Base-by-base conservation (phyloP, 352 stramenopile species). In the Aphanomyces cochlioides region DNA sequence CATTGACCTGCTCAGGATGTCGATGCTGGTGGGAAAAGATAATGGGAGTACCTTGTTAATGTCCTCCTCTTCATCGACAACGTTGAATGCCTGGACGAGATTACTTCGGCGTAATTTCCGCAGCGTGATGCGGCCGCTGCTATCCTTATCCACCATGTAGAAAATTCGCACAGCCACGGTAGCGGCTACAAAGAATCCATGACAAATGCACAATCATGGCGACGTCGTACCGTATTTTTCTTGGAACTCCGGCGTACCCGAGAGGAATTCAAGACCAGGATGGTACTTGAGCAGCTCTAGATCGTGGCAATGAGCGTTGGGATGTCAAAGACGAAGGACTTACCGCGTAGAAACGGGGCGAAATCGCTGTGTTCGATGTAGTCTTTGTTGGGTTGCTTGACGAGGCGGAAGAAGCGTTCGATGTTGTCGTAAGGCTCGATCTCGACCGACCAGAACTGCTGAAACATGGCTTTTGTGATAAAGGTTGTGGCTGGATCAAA, bases 211-310 rank as follows among this genome's bases (percentile, higher is more conserved):
- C 19, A 3, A 40, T n/a, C 13, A 34, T 59, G 5, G 43, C 64
- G 4, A n/a, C 47, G 17, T 68, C 75, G 7, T 71, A 92, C 85
- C 87, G 81, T 99, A 99, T 88, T 99, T 99, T 74, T 99, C 95
- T 81, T 99, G 97, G 82, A 99, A 99, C 75, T 99, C 97, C n/a
- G 94, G 90, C 68, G 98, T 98, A 57, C 93, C 94, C 47, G 93
- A 91, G 40, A 99, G 81, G 77, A 99, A 99, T 72, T 98, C 95
- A 37, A 99, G 79, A 47, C 97, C 97, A 50, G 86, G 84, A 74
- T 92, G 84, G 72, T 94, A 95, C 78, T 93, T 95, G 37, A 95
- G 77, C 57, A 95, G 74, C 69, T 95, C 87, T 93, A 67, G 5
- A 57, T 56, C 19, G 36, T 66, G 40, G 40, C 53, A 41, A 95